These are phyloP conservation scores for Trichoderma asperelloides DNA, from an alignment of 495 filamentous ascomycete species.

Conservation along the genomic window DNA sequence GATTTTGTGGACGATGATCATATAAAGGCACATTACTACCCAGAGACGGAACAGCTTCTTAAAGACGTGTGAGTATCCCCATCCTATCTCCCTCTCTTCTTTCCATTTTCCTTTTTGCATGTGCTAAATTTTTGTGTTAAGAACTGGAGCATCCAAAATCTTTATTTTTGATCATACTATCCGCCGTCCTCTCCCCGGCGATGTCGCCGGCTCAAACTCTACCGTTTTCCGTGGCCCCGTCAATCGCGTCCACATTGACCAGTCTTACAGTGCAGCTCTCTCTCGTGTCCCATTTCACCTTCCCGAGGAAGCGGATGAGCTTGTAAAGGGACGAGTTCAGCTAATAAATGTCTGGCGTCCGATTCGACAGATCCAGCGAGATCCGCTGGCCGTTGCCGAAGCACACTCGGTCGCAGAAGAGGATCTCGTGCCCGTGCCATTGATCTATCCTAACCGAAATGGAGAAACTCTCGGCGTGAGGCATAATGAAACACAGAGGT, in stretches of 20 bases:
- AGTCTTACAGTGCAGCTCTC: slow-evolving; percentile 51
- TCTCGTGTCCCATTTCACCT: slow-evolving; percentile 52
- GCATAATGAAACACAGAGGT: slow-evolving; percentile 48
- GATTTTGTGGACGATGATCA: slow-evolving; percentile 62
- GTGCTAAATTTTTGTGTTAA: slow-evolving; percentile 13
- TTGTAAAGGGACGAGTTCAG: slow-evolving; percentile 57
- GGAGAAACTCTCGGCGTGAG: slow-evolving; percentile 67
- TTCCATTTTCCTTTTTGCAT: not conserved
- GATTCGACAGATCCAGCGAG: slow-evolving; percentile 52
- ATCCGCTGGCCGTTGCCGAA: slow-evolving; percentile 56
- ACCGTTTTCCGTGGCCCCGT: slow-evolving; percentile 49
- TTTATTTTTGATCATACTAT: slow-evolving; percentile 73
- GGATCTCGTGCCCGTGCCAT: slow-evolving; percentile 59
- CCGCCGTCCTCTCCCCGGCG: slow-evolving; percentile 41
- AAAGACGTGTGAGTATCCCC: slow-evolving; percentile 49
- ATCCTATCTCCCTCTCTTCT: not conserved
- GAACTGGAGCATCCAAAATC: slow-evolving; percentile 55
- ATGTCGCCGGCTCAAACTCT: not conserved
- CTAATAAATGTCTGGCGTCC: slow-evolving; percentile 79
- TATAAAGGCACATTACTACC: slow-evolving; percentile 57
- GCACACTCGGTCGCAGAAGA: slow-evolving; percentile 49
- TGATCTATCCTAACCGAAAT: slow-evolving; percentile 63
- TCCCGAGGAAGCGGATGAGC: slow-evolving; percentile 50
- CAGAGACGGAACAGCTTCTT: slow-evolving; percentile 56
- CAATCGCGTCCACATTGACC: slow-evolving; percentile 63